Evolutionary conservation across 2,329 filamentous ascomycete genomes (phyloP), one percentile per base, ranked within the genome.

Genomic region (Botrytis galanthina): DNA sequence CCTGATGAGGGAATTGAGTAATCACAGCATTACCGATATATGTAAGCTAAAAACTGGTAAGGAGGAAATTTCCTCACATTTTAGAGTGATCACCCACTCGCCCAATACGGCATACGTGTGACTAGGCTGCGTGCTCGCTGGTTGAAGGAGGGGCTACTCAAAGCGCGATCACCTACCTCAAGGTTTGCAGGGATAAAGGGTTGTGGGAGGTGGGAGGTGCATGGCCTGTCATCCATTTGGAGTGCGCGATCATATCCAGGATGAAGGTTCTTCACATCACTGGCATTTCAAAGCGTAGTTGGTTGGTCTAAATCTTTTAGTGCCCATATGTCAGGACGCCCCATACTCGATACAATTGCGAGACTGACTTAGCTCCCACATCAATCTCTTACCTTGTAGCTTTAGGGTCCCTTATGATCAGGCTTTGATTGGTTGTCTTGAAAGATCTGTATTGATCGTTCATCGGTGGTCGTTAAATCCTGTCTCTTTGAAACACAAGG

Each of bases 401-500:
- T 51, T 22, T 61, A n/a, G 63, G 26, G 42, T 48, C 29, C n/a
- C 68, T 26, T 18, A n/a, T 69, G 29, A 35, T 26, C 37, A 42
- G 9, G 51, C 61, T 51, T 60, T 73, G 35, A 71, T 76, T 76
- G 59, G 70, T 67, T 37, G 59, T 59, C 37, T 76, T 69, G 75
- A 51, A n/a, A 62, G 71, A 74, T 77, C 74, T 75, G 59, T 62
- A 72, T 73, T 69, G 51, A 69, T 61, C 67, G 44, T 72, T 73
- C 71, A 70, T 75, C 69, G 72, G 71, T 73, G 72, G 73, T 76
- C 74, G 74, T 74, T 51, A 74, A 75, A 75, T 70, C 71, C 72
- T 76, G 66, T 72, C 69, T 71, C 61, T 66, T 73, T 78, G 75
- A 77, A 76, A 76, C 76, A 75, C 68, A 73, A 69, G 69, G 69